phyloP scores from a whole-genome alignment of 768 basidiomycete species.

The Xerocomus spinulosus region DNA sequence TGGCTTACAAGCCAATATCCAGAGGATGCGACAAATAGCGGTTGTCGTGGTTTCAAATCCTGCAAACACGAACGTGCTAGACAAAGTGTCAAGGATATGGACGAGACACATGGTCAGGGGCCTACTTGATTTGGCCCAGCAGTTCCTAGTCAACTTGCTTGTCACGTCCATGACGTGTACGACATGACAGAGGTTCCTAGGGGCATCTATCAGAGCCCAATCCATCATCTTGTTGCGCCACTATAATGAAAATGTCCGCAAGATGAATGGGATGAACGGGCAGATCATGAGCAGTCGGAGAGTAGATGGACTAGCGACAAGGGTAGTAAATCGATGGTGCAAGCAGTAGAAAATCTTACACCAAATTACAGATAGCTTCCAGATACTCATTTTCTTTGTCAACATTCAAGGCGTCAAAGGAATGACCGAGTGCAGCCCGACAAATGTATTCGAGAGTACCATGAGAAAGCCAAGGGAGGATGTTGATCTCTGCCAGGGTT shows the following conservation, averaged over 20 bases:
- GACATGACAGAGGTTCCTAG: slow-evolving; percentile 24
- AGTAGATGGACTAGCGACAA: slow-evolving; percentile 25
- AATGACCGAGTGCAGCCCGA: slow-evolving; percentile 32
- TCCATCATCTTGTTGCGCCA: slow-evolving; percentile 34
- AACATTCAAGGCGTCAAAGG: slow-evolving; percentile 28
- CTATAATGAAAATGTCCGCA: slow-evolving; percentile 25
- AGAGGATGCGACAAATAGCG: slow-evolving; percentile 32
- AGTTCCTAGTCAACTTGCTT: slow-evolving; percentile 31
- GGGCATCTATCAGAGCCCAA: slow-evolving; percentile 28
- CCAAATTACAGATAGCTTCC: slow-evolving; percentile 27
- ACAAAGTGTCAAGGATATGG: not conserved
- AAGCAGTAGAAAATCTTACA: slow-evolving; percentile 19
- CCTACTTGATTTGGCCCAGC: slow-evolving; percentile 38
- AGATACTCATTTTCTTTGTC: slow-evolving; percentile 25
- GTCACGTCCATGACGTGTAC: slow-evolving; percentile 29
- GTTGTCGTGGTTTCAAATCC: slow-evolving; percentile 31
- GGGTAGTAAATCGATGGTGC: not conserved
- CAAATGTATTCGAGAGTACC: slow-evolving; percentile 36
- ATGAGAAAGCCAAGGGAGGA: slow-evolving; percentile 32
- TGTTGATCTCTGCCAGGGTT: slow-evolving; percentile 30
- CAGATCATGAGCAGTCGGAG: slow-evolving; percentile 28
- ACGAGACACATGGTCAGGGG: not conserved
- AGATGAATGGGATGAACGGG: slow-evolving; percentile 29
- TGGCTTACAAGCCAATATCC: slow-evolving; percentile 29
- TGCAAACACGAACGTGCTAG: slow-evolving; percentile 34